These are phyloP conservation scores for Pestalotiopsis sp. DNA, from an alignment of 2,329 filamentous ascomycete species.

Conservation along the genomic window DNA sequence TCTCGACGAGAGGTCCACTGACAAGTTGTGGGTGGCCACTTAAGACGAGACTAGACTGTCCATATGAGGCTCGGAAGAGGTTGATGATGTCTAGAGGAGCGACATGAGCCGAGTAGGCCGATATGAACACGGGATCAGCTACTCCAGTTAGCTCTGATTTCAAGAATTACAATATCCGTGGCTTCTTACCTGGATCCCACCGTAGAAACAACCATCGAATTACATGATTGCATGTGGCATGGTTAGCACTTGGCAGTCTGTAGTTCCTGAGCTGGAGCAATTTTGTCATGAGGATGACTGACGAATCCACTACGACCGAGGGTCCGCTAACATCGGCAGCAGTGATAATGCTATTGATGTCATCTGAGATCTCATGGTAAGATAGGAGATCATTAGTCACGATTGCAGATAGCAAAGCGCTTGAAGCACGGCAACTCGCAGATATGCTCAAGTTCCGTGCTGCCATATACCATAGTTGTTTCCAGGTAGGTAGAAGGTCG, in stretches of 20 bases:
- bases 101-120: slow-evolving; percentile 64
- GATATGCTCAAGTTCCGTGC: slow-evolving; percentile 71
- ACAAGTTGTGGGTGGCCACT: slow-evolving; percentile 37
- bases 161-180: background rate
- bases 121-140: slow-evolving; percentile 71
- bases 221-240: slow-evolving; percentile 69
- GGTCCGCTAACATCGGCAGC: slow-evolving; percentile 84
- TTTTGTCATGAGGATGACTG: slow-evolving; percentile 71
- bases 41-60: slow-evolving; percentile 41
- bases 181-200: slow-evolving; percentile 76
- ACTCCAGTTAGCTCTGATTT: slow-evolving; percentile 18
- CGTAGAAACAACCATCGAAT: slow-evolving; percentile 80
- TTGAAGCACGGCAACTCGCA: slow-evolving; percentile 75
- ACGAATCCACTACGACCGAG: slow-evolving; percentile 76
- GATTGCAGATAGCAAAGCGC: slow-evolving; percentile 71
- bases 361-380: slow-evolving; percentile 68
- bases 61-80: slow-evolving; percentile 71
- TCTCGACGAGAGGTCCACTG: slow-evolving; percentile 51
- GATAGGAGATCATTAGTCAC: slow-evolving; percentile 67
- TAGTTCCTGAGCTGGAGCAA: slow-evolving; percentile 68
- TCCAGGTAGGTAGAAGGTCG: slow-evolving; percentile 60
- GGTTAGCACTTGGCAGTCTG: slow-evolving; percentile 69
- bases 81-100: slow-evolving; percentile 68
- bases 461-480: slow-evolving; percentile 75
- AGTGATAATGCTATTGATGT: slow-evolving; percentile 72